A percentile compares a stretch with the other conserved stretches of the same genome.
phyloP scores from a whole-genome alignment of 192 early-diverging fungal genomes.

The Neocallimastix lanati region DNA sequence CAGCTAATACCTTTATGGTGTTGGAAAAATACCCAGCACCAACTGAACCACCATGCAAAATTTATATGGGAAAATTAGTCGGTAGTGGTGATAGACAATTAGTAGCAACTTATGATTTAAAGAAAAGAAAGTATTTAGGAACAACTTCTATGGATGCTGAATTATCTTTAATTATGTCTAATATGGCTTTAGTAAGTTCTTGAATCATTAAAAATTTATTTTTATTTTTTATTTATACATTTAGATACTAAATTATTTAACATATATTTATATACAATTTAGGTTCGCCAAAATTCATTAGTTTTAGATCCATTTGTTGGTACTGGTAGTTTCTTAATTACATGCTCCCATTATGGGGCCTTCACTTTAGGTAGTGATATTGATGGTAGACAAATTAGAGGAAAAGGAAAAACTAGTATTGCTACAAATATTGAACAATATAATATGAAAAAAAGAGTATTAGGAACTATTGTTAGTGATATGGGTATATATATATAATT shows the following conservation, averaged over 20 bases:
- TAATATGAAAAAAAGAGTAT: conserved; percentile 39
- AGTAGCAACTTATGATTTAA: conserved; percentile 57
- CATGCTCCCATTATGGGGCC: conserved; percentile 84
- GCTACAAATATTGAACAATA: conserved; percentile 77
- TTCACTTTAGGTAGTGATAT: conserved; percentile 88
- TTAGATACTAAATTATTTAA: too few species aligned
- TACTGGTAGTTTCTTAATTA: conserved; percentile 82
- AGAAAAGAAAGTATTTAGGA: conserved; percentile 85
- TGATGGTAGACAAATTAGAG: conserved; percentile 91
- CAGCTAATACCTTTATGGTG: conserved; percentile 52
- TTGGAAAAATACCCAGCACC: conserved; percentile 51
- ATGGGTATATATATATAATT: conserved; percentile 30
- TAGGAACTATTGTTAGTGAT: conserved; percentile 74
- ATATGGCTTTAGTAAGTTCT: conserved; percentile 58
- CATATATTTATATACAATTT: too few species aligned
- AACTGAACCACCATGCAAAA: conserved; percentile 7
- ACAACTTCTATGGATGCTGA: conserved; percentile 98
- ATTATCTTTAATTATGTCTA: conserved; percentile 89
- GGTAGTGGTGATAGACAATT: not conserved
- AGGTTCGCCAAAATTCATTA: conserved; percentile 47
- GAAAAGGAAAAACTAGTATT: conserved; percentile 38
- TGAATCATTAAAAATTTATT: too few species aligned
- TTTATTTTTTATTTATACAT: too few species aligned
- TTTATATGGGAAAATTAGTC: conserved; percentile 56
- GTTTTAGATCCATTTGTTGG: conserved; percentile 96